These are phyloP conservation scores for Penicillium dipodomyicola DNA, from an alignment of 495 filamentous ascomycete species.

Conservation along the genomic window DNA sequence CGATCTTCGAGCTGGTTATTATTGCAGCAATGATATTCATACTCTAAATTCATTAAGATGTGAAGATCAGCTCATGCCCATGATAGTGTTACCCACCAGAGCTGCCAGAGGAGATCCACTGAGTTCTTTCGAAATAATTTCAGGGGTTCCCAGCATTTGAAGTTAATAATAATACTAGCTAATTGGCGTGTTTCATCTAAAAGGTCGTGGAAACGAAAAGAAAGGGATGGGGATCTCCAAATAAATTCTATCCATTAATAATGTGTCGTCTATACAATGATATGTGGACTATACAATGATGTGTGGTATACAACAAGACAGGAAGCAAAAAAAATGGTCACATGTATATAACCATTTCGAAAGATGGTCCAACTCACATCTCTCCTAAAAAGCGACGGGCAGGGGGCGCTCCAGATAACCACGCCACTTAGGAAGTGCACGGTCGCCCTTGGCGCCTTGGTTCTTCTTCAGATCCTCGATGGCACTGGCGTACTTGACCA, in stretches of 20 bases:
- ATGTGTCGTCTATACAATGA: conserved; percentile 3
- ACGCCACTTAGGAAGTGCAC: conserved; percentile 52
- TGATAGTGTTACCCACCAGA: too few relatives aligned
- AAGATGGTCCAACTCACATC: background rate
- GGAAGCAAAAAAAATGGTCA: background rate
- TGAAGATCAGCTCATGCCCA: background rate
- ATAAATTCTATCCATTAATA: conserved; percentile 3
- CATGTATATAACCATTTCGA: background rate
- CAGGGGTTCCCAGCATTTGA: background rate
- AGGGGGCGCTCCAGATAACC: conserved; percentile 51
- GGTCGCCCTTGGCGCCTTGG: conserved; percentile 36
- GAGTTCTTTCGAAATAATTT: background rate
- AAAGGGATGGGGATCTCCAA: background rate
- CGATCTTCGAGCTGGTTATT: conserved; percentile 4
- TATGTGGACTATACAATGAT: conserved; percentile 2
- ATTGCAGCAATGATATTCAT: conserved; percentile 7
- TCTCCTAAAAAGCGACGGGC: conserved; percentile 40
- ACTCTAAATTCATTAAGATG: background rate
- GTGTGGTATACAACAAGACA: conserved; percentile 6
- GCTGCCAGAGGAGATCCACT: background rate
- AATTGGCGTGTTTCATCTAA: background rate
- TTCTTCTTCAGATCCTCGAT: conserved; percentile 62
- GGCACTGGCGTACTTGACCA: conserved; percentile 64
- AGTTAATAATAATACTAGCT: background rate
- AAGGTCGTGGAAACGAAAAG: background rate